A percentile compares a stretch with the other conserved stretches of the same genome.
phyloP scores from a whole-genome alignment of 257 asterid species.

The Cynanchum wilfordii region DNA sequence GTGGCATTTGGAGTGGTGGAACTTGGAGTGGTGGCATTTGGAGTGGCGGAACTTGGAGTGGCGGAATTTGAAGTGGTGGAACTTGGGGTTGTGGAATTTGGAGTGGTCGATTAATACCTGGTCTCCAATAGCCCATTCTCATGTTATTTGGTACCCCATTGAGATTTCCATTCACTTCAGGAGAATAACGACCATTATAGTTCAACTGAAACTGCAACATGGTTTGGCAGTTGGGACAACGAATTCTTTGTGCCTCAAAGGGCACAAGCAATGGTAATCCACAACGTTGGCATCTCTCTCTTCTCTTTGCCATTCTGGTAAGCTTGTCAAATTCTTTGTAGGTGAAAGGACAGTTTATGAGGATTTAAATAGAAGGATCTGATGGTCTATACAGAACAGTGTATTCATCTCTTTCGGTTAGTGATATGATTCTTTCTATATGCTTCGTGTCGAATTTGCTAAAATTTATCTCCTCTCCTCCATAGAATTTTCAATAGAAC shows the following conservation, averaged over 20 bases:
- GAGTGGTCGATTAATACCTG: conserved; percentile 11
- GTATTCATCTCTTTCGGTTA: neutral
- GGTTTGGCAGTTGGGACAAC: conserved; percentile 43
- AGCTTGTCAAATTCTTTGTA: conserved; percentile 3
- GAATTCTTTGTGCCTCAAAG: conserved; percentile 28
- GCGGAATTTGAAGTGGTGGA: conserved; percentile 14
- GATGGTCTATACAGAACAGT: neutral
- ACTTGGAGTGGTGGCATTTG: conserved; percentile 10
- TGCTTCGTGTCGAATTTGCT: neutral
- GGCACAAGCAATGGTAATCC: conserved; percentile 32
- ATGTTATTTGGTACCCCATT: conserved; percentile 6
- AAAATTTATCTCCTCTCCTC: conserved; percentile 4
- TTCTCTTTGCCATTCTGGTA: conserved; percentile 39
- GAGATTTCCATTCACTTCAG: conserved; percentile 19
- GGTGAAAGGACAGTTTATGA: neutral
- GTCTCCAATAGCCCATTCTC: conserved; percentile 11
- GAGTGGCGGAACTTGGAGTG: conserved; percentile 18
- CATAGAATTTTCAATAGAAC: conserved; percentile 24
- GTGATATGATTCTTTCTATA: conserved; percentile 7
- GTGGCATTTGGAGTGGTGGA: conserved; percentile 15
- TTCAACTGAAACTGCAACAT: conserved; percentile 18
- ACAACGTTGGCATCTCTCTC: conserved; percentile 50
- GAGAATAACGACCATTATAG: conserved; percentile 13
- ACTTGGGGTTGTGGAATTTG: conserved; percentile 10
- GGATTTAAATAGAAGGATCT: conserved; percentile 4